phyloP scores from a whole-genome alignment of 345 rosid genomes.

The Lumnitzera littorea region DNA sequence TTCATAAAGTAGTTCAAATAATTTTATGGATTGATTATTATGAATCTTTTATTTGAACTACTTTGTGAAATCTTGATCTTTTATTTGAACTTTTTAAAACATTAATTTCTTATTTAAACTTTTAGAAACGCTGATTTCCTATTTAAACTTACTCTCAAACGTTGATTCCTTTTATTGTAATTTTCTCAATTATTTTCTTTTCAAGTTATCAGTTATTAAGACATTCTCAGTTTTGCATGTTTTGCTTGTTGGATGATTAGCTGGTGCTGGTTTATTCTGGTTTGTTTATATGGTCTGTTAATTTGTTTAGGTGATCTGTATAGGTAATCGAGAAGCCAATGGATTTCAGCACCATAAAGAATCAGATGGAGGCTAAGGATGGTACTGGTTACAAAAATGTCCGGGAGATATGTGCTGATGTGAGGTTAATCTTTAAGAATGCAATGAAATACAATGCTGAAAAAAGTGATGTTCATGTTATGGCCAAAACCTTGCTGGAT shows the following conservation, averaged over 20 bases:
- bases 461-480: conserved; percentile 54
- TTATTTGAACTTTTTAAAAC: too few species aligned
- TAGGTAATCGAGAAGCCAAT: conserved; percentile 83
- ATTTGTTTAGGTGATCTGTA: neutral
- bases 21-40: too few species aligned
- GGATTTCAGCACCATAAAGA: conserved; percentile 84
- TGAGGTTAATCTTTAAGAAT: conserved; percentile 76
- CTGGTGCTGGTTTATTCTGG: neutral
- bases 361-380: conserved; percentile 82
- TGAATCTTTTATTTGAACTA: too few species aligned
- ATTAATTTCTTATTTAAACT: too few species aligned
- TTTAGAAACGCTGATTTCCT: too few species aligned
- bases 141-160: too few species aligned
- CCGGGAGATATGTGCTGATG: conserved; percentile 69
- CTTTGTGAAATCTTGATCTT: too few species aligned
- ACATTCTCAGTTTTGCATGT: neutral
- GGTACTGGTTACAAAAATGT: conserved; percentile 77
- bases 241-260: neutral
- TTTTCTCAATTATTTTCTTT: neutral
- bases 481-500: conserved; percentile 76
- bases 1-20: too few species aligned
- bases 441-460: conserved; percentile 95
- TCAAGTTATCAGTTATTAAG: neutral
- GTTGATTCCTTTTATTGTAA: too few species aligned
- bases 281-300: neutral